Conservation (phyloP, 306 rosid genomes). For the Castanopsis chinensis region DNA sequence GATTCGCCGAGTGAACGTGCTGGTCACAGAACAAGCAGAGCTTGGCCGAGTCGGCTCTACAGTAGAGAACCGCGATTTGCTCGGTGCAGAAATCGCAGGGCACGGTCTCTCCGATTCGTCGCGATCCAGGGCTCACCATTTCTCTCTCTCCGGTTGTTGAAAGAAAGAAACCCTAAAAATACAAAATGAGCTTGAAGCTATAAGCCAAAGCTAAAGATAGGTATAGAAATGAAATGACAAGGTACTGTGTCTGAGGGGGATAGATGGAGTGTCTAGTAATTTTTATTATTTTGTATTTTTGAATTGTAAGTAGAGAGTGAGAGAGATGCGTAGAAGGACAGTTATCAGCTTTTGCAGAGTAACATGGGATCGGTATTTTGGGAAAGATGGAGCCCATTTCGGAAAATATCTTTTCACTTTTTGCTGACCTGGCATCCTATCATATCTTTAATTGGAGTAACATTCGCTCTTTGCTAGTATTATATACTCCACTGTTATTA, state of each 20-base stretch:
- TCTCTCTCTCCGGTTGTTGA: no score
- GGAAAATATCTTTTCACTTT: constrained; percentile 18
- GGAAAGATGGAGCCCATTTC: background rate
- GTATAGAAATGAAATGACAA: background rate
- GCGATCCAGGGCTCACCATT: constrained; percentile 44
- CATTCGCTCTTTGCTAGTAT: no score
- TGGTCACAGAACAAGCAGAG: constrained; percentile 68
- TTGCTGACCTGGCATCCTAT: constrained; percentile 7
- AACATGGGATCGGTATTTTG: background rate
- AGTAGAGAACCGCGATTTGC: constrained; percentile 52
- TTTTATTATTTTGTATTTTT: background rate
- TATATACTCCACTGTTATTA: no score
- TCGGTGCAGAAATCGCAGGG: constrained; percentile 63
- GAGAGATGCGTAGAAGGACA: background rate
- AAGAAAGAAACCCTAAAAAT: constrained; percentile 11
- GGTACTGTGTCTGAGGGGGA: background rate
- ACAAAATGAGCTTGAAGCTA: background rate
- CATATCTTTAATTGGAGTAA: no score
- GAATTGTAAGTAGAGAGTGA: no score
- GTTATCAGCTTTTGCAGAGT: background rate
- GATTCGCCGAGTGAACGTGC: constrained; percentile 67
- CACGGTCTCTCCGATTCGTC: constrained; percentile 15
- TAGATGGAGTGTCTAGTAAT: background rate
- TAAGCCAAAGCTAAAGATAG: background rate
- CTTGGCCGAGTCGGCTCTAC: constrained; percentile 72